Evolutionary conservation across 2,329 filamentous ascomycete genomes (phyloP), one percentile per base, ranked within the genome.

Genomic region (Aureobasidium namibiae): DNA sequence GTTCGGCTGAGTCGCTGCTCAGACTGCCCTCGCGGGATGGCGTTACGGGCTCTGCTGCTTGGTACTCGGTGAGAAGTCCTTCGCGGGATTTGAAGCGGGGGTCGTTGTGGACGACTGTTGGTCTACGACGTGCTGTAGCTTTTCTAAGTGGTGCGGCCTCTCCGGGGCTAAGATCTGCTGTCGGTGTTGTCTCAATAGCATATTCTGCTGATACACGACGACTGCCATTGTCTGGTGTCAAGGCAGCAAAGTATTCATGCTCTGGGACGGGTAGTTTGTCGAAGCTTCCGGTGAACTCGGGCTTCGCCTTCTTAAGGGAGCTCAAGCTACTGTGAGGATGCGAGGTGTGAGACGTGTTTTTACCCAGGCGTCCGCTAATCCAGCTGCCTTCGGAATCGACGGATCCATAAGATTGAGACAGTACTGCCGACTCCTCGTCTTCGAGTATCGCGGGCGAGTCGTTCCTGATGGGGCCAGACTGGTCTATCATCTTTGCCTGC

Each of bases 311-410:
- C 60, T 73, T 73, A 34, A 72, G 68, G 10, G 78, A 80, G 16
- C 74, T 73, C 23, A 74, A 68, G 63, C 78, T 79, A 64, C 78
- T 80, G 52, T 72, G 74, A 63, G 75, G 65, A 64, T 74, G 68
- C 59, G 73, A 75, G 64, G 68, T 74, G 67, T 68, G 74, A 63
- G 76, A 80, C 60, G 70, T 72, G 45, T 74, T 74, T 70, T 80
- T 75, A 65, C 78, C 71, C 62, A 80, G 78, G 60, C 86, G 85
- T 16, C 92, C 91, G 3, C 91, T 94, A 1, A 99, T 84, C 94
- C 94, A 99, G 0, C 92, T 96, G 4, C 83, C 94, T 75, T 99
- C 94, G 0, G 92, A 96, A 69, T 96, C 94, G 61, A 97, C 90
- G 0, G 92, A 96, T 1, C 91, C 94, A 18, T 97, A 80, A 0